These are phyloP conservation scores for Sporisorium graminicola DNA, from an alignment of 1,284 basidiomycete genomes.

Conservation along the genomic window DNA sequence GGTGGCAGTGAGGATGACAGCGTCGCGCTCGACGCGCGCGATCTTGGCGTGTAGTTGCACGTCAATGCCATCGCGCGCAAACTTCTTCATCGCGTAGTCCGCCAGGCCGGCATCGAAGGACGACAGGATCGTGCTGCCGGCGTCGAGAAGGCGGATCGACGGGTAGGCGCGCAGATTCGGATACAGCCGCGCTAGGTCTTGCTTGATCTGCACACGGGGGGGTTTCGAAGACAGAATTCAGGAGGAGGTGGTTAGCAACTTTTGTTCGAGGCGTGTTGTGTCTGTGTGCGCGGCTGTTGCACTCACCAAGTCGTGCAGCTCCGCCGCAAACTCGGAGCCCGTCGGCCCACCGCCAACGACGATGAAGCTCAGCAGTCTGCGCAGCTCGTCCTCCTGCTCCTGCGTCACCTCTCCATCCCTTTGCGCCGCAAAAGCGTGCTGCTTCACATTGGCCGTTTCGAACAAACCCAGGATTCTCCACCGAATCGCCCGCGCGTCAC, in stretches of 20 bases:
- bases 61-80: conserved; percentile 43
- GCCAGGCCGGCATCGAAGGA: conserved; percentile 61
- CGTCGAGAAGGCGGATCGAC: conserved; percentile 54
- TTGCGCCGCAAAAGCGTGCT: conserved; percentile 67
- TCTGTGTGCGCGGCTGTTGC: too few relatives aligned
- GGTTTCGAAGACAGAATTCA: too few relatives aligned
- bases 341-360: conserved; percentile 60
- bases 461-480: conserved; percentile 81
- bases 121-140: conserved; percentile 59
- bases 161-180: conserved; percentile 52
- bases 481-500: conserved; percentile 84
- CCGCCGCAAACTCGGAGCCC: conserved; percentile 73
- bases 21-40: conserved; percentile 30
- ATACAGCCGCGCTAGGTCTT: conserved; percentile 76
- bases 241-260: too few relatives aligned
- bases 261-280: too few relatives aligned
- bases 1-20: background rate
- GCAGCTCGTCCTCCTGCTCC: conserved; percentile 72
- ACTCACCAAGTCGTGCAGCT: conserved; percentile 80
- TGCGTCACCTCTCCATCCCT: conserved; percentile 75
- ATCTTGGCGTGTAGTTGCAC: conserved; percentile 37
- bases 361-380: conserved; percentile 37
- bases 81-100: conserved; percentile 64
- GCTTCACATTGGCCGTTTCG: conserved; percentile 77
- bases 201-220: conserved; percentile 39